A percentile compares a stretch with the other conserved stretches of the same genome.
Evolutionary conservation across 495 filamentous ascomycete species (phyloP).

Genomic region (Penicillium mononematosum): DNA sequence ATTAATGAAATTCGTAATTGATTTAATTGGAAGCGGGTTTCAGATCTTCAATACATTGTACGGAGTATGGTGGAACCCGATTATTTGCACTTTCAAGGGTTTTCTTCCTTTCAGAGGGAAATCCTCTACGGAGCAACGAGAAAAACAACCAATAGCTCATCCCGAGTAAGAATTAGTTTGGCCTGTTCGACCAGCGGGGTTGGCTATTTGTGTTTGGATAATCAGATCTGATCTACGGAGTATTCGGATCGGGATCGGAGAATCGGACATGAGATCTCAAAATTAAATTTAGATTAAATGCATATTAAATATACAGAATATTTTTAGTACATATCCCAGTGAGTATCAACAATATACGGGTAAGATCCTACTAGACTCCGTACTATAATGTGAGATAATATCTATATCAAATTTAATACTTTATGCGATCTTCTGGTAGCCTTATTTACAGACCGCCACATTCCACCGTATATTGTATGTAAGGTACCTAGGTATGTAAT

Average conservation of each 20-base stretch:
- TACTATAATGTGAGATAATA: neutral
- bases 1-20: no score
- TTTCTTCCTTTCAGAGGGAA: no score
- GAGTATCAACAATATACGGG: neutral
- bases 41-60: neutral
- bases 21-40: neutral
- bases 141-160: neutral
- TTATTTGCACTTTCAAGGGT: no score
- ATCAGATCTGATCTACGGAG: slow-evolving; percentile 9
- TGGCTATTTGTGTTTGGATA: slow-evolving; percentile 9
- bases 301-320: neutral
- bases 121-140: neutral
- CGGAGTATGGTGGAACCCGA: no score
- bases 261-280: slow-evolving; percentile 1
- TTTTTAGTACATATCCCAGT: neutral
- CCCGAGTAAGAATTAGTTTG: neutral
- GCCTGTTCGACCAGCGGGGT: slow-evolving; percentile 4
- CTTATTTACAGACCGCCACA: slow-evolving; percentile 14
- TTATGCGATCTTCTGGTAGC: neutral
- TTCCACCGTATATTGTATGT: neutral
- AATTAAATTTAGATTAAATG: neutral
- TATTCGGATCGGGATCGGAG: slow-evolving; percentile 1
- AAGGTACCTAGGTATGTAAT: neutral
- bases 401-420: neutral
- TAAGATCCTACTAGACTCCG: neutral